Conservation (phyloP, 2,329 filamentous ascomycete species). For the Fusarium anguioides region DNA sequence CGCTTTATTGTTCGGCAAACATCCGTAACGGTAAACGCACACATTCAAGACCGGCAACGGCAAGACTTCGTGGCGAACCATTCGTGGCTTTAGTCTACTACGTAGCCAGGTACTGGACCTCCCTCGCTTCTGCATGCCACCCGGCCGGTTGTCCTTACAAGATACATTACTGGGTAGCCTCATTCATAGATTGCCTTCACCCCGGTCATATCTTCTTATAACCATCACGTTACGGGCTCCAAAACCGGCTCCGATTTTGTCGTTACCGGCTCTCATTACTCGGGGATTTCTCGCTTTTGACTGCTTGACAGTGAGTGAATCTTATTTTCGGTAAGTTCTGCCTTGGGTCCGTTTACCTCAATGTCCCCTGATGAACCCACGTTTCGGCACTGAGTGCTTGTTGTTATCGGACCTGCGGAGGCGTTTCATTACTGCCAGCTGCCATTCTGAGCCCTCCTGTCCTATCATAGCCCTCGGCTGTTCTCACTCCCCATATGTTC, state of each 20-base stretch:
- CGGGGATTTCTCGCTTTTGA: constrained; percentile 44
- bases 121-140: constrained; percentile 28
- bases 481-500: constrained; percentile 18
- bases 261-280: constrained; percentile 20
- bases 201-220: constrained; percentile 16
- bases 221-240: constrained; percentile 18
- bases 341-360: constrained; percentile 21
- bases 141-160: constrained; percentile 25
- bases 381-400: constrained; percentile 35
- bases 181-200: constrained; percentile 20
- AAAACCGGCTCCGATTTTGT: constrained; percentile 22
- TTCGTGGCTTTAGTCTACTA: constrained; percentile 17
- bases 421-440: constrained; percentile 18
- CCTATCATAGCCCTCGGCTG: constrained; percentile 33
- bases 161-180: constrained; percentile 34
- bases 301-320: neutral
- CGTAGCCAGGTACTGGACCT: constrained; percentile 14
- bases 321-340: constrained; percentile 43
- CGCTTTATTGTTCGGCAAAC: constrained; percentile 36
- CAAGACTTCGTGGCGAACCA: constrained; percentile 23
- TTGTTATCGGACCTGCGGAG: constrained; percentile 44
- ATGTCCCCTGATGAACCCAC: constrained; percentile 36
- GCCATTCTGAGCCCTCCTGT: neutral
- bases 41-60: constrained; percentile 26
- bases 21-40: constrained; percentile 33